Base-by-base conservation (phyloP, 768 basidiomycete species). In the Grammothele lineata region DNA sequence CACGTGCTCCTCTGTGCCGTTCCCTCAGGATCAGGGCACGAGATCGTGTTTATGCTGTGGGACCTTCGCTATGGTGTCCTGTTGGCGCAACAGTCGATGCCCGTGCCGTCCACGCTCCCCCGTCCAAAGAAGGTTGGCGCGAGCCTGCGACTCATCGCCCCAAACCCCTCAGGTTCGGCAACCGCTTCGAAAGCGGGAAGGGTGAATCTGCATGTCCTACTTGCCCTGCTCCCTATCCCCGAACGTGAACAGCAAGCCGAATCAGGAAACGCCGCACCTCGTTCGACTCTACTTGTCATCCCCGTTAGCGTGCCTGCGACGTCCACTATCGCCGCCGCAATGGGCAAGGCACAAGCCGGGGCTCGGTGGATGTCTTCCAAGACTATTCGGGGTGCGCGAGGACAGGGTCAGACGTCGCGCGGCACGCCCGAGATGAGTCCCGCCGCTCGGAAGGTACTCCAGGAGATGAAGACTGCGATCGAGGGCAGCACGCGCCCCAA, bases 301-400 rank as follows among this genome's bases (percentile, higher is more conserved):
- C 87, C 87, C 0, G 66, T 79, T 45, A 68, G 64, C 3, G 69
- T 77, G 5, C 81, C 79, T 2, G 41, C 61, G 1, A 68, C 60
- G 8, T 87, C 87, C 1, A 87, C 72, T 10, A 77, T 90, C 40
- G 79, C 80, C 3, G 70, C 70, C 41, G 84, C 81, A 0, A 70
- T 88, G 54, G 82, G 85, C 2, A 75, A 73, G 40, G 74, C 71
- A 0, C 50, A 60, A 3, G 64, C 68, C 5, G 71, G 73, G 7
- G 60, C 59, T 9, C 66, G 63, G 37, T 87, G 83, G 83, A 43
- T 81, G 6, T 52, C 42, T n/a, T 50, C 46, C 10, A 43, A 42
- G 6, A 26, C 24, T 18, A 30, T n/a, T 34, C 25, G 26, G 14
- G 18, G 38, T 12, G 15, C 43, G 36, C 52, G n/a, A 12, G 38